Conservation (phyloP, 257 asterid genomes). For the Cynanchum wilfordii region DNA sequence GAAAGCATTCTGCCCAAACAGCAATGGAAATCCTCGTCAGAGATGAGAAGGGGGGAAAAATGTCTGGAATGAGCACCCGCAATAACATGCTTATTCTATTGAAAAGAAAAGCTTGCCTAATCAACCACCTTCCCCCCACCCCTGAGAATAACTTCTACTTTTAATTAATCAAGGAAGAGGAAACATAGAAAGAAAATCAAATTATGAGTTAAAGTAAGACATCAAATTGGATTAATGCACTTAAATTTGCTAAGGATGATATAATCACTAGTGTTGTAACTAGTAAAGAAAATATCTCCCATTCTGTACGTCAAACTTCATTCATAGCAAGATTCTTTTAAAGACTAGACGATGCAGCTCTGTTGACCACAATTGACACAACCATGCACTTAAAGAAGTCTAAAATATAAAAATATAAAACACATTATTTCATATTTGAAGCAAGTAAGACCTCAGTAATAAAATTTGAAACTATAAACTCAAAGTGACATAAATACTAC, state of each 20-base stretch:
- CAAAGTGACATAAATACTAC: constrained; percentile 1
- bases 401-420: not conserved
- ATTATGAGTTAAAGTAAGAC: too few relatives aligned
- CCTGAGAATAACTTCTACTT: too few relatives aligned
- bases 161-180: too few relatives aligned
- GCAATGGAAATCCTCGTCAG: not conserved
- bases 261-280: too few relatives aligned
- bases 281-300: not conserved
- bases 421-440: not conserved
- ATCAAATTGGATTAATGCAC: too few relatives aligned
- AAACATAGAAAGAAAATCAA: too few relatives aligned
- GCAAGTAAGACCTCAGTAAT: not conserved
- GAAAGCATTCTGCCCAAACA: not conserved
- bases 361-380: not conserved
- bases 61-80: too few relatives aligned
- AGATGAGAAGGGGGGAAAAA: too few relatives aligned
- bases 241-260: too few relatives aligned
- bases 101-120: too few relatives aligned
- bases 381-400: not conserved
- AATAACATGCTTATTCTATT: too few relatives aligned
- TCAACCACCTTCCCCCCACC: too few relatives aligned
- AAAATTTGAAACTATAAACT: not conserved
- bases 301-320: not conserved
- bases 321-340: not conserved
- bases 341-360: not conserved